A percentile compares a stretch with the other conserved stretches of the same genome.
Evolutionary conservation across 2,329 filamentous ascomycete species (phyloP).

Genomic region (Cadophora malorum): DNA sequence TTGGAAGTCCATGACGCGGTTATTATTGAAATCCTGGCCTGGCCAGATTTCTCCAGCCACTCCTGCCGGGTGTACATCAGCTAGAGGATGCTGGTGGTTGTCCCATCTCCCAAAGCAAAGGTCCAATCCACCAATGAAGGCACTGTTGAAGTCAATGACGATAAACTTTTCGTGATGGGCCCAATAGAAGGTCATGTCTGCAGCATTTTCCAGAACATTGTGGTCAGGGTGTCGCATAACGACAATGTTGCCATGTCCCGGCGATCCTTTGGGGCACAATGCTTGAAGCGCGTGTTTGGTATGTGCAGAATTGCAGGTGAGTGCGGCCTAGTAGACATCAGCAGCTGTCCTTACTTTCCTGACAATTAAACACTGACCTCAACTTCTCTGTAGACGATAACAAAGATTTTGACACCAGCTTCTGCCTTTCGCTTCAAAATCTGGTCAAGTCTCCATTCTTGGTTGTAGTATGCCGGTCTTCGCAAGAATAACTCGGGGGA

Average conservation of each 20-base stretch:
- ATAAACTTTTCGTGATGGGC: slow-evolving; percentile 98
- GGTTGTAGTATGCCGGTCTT: slow-evolving; percentile 79
- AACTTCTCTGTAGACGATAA: slow-evolving; percentile 88
- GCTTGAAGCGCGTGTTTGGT: slow-evolving; percentile 85
- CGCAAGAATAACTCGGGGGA: slow-evolving; percentile 88
- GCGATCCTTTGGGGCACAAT: slow-evolving; percentile 81
- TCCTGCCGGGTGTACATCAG: slow-evolving; percentile 86
- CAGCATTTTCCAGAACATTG: slow-evolving; percentile 90
- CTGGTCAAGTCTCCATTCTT: slow-evolving; percentile 87
- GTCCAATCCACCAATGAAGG: slow-evolving; percentile 94
- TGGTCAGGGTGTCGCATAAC: slow-evolving; percentile 94
- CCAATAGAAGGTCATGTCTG: slow-evolving; percentile 98
- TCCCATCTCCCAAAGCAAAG: slow-evolving; percentile 98
- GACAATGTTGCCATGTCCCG: slow-evolving; percentile 86
- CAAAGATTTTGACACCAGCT: slow-evolving; percentile 90
- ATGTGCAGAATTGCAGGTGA: slow-evolving; percentile 92
- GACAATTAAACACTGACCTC: slow-evolving; percentile 33
- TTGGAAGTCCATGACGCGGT: slow-evolving; percentile 94
- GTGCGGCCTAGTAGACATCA: slow-evolving; percentile 64
- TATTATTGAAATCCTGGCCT: slow-evolving; percentile 98
- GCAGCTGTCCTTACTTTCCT: background rate
- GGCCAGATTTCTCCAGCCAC: slow-evolving; percentile 87
- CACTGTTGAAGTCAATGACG: slow-evolving; percentile 87
- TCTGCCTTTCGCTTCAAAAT: slow-evolving; percentile 88
- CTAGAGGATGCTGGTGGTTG: slow-evolving; percentile 79